Evolutionary conservation across 306 rosid genomes (phyloP).

Genomic region (Vigna angularis): DNA sequence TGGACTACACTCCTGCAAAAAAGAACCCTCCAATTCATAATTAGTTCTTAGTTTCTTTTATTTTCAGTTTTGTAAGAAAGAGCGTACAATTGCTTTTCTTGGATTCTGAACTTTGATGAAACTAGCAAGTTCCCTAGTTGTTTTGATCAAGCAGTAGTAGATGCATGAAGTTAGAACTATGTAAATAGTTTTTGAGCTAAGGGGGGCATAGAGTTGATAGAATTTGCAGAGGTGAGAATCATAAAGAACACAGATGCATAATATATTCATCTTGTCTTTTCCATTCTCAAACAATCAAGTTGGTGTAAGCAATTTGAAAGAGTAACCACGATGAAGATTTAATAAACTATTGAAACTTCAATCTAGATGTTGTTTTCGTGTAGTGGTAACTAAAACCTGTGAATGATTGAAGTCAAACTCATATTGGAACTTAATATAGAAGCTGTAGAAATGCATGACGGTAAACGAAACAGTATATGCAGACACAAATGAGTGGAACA

Average conservation of each 20-base stretch:
- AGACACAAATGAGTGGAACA: neutral
- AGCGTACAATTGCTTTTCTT: neutral
- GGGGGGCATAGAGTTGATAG: neutral
- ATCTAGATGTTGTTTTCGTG: neutral
- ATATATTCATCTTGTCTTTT: neutral
- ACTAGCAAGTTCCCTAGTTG: slow-evolving; percentile 20
- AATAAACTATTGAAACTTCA: neutral
- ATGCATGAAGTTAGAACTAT: slow-evolving; percentile 8
- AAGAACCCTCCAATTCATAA: slow-evolving; percentile 90
- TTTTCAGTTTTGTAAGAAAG: slow-evolving; percentile 29
- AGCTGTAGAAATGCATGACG: slow-evolving; percentile 11
- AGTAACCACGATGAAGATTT: neutral
- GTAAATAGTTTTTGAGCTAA: slow-evolving; percentile 25
- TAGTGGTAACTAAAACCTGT: neutral
- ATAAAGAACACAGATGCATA: neutral
- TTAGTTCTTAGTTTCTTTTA: slow-evolving; percentile 37
- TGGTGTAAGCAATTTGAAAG: neutral
- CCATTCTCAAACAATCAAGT: neutral
- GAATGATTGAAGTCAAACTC: neutral
- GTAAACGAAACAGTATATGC: slow-evolving; percentile 5
- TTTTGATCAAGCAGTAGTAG: neutral
- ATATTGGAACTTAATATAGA: neutral
- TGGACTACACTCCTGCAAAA: slow-evolving; percentile 82
- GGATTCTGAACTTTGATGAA: slow-evolving; percentile 17
- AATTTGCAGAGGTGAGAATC: neutral